phyloP scores from a whole-genome alignment of 345 rosid species.

The Hypericum perforatum region DNA sequence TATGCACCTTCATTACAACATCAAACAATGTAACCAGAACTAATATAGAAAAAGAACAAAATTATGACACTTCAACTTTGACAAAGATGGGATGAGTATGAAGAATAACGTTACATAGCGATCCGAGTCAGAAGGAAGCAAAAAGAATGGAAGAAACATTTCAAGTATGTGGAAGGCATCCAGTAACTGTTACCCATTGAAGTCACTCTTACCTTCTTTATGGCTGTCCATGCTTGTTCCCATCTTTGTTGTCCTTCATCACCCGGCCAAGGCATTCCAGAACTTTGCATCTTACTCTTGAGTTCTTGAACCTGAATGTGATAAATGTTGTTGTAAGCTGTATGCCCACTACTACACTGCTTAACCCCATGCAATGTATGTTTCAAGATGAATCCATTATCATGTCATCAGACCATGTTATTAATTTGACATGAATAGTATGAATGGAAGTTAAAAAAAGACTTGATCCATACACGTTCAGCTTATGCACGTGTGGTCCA shows the following conservation, averaged over 20 bases:
- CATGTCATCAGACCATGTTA: too few relatives aligned
- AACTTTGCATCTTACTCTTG: constrained; percentile 28
- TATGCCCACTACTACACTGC: not conserved
- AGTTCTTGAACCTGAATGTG: constrained; percentile 21
- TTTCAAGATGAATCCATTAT: not conserved
- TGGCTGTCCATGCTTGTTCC: constrained; percentile 35
- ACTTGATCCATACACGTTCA: too few relatives aligned
- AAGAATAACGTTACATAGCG: not conserved
- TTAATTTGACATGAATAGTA: too few relatives aligned
- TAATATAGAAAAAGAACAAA: not conserved
- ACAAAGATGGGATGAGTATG: not conserved
- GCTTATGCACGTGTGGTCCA: too few relatives aligned
- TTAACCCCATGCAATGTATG: too few relatives aligned
- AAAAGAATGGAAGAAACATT: not conserved
- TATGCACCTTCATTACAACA: too few relatives aligned
- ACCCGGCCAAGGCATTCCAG: constrained; percentile 32
- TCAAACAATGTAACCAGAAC: too few relatives aligned
- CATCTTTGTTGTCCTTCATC: constrained; percentile 26
- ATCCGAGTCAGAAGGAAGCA: not conserved
- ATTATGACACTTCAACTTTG: not conserved
- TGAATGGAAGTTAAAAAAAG: too few relatives aligned
- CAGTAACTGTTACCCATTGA: too few relatives aligned
- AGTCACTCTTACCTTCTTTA: constrained; percentile 22
- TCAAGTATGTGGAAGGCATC: not conserved
- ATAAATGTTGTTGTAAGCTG: constrained; percentile 4